Percentiles rank a stretch among this genome's conserved stretches.
Conservation (phyloP, 2,329 filamentous ascomycete genomes). For the Nothophoma quercina region DNA sequence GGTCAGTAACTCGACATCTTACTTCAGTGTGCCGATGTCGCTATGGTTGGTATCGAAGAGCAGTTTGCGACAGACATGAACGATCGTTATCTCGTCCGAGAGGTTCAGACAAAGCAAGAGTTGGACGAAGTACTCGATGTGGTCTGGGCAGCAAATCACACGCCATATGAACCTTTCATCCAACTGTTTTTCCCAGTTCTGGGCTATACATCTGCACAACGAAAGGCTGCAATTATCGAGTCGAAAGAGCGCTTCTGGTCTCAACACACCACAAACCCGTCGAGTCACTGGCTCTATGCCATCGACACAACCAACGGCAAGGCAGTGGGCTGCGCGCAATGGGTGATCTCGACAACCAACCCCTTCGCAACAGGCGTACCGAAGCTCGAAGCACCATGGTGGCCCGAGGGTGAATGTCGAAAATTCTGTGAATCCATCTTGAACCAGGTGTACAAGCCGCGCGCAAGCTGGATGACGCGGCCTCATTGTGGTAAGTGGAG, state of each 20-base stretch:
- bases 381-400: conserved; percentile 42
- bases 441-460: conserved; percentile 42
- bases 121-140: conserved; percentile 42
- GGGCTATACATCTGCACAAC: conserved; percentile 35
- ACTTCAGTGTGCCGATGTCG: conserved; percentile 27
- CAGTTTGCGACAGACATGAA: conserved; percentile 23
- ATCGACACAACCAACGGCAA: conserved; percentile 31
- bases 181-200: conserved; percentile 46
- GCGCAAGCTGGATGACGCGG: conserved; percentile 43
- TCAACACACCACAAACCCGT: conserved; percentile 32
- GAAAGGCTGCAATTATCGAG: conserved; percentile 36
- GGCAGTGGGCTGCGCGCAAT: conserved; percentile 42
- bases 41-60: conserved; percentile 30
- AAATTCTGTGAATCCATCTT: conserved; percentile 45
- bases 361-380: conserved; percentile 41
- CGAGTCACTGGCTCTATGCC: conserved; percentile 46
- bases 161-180: conserved; percentile 45
- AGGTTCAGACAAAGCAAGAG: conserved; percentile 38
- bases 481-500: conserved; percentile 44
- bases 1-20: conserved; percentile 19
- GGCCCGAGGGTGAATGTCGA: conserved; percentile 44
- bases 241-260: conserved; percentile 44
- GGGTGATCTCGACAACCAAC: conserved; percentile 38
- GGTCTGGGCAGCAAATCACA: conserved; percentile 47
- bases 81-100: conserved; percentile 34